These are phyloP conservation scores for Fusarium guadeloupense DNA, from an alignment of 2,329 filamentous ascomycete genomes.

Conservation along the genomic window DNA sequence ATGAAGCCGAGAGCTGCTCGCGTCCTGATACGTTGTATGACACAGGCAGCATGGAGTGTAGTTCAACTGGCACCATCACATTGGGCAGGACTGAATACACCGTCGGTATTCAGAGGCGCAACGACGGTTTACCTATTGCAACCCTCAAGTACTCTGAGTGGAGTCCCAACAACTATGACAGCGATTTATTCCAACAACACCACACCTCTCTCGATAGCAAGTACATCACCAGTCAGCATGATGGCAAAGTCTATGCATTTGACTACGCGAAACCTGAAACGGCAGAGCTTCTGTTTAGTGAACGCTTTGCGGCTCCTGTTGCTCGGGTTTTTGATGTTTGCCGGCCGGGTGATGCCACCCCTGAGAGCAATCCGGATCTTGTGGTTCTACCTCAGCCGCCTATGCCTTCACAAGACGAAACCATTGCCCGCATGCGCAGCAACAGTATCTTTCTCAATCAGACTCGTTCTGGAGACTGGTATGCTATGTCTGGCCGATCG, in stretches of 20 bases:
- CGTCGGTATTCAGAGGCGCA: slow-evolving; percentile 81
- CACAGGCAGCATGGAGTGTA: slow-evolving; percentile 78
- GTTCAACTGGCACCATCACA: slow-evolving; percentile 80
- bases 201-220: slow-evolving; percentile 81
- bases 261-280: slow-evolving; percentile 68
- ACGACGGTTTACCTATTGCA: slow-evolving; percentile 80
- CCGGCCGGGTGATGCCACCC: slow-evolving; percentile 71
- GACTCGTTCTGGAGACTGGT: slow-evolving; percentile 89
- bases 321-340: slow-evolving; percentile 90
- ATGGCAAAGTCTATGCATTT: slow-evolving; percentile 84
- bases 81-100: slow-evolving; percentile 90
- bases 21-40: slow-evolving; percentile 73
- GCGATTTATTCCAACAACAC: slow-evolving; percentile 87
- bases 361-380: slow-evolving; percentile 75
- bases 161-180: slow-evolving; percentile 90
- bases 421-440: slow-evolving; percentile 61
- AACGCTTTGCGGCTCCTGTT: slow-evolving; percentile 79
- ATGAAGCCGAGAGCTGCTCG: slow-evolving; percentile 78
- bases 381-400: slow-evolving; percentile 87
- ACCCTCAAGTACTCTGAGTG: slow-evolving; percentile 94
- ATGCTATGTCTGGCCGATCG: slow-evolving; percentile 84
- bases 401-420: slow-evolving; percentile 65
- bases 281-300: slow-evolving; percentile 68
- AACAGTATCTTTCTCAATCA: slow-evolving; percentile 85
- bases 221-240: slow-evolving; percentile 87